These are phyloP conservation scores for Mycosarcoma maydis DNA, from an alignment of 1,284 basidiomycete species.

Conservation along the genomic window DNA sequence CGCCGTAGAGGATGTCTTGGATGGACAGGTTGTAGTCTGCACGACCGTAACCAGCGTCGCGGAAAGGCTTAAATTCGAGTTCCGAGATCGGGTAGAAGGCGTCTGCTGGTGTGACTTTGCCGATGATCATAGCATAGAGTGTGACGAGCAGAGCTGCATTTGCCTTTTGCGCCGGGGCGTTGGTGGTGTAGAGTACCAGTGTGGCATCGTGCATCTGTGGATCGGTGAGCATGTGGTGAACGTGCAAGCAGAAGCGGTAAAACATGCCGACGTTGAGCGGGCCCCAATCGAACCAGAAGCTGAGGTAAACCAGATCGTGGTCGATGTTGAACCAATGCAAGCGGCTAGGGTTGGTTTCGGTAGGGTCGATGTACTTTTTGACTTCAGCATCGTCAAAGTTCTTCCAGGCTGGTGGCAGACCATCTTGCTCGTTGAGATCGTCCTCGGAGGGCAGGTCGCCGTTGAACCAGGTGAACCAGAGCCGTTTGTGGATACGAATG, in stretches of 20 bases:
- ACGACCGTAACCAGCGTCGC: slow-evolving; percentile 91
- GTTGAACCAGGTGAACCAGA: slow-evolving; percentile 60
- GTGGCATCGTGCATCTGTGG: slow-evolving; percentile 71
- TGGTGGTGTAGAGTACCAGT: slow-evolving; percentile 88
- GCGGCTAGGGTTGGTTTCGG: slow-evolving; percentile 26
- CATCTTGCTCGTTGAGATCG: slow-evolving; percentile 35
- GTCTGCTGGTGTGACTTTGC: slow-evolving; percentile 90
- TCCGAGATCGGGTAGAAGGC: slow-evolving; percentile 79
- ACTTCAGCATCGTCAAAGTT: slow-evolving; percentile 25
- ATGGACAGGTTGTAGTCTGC: slow-evolving; percentile 92
- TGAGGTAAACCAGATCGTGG: slow-evolving; percentile 88
- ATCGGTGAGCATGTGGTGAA: slow-evolving; percentile 68
- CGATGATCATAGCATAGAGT: slow-evolving; percentile 88
- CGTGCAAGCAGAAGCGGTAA: slow-evolving; percentile 84
- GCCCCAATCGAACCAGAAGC: slow-evolving; percentile 77
- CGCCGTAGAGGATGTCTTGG: slow-evolving; percentile 87
- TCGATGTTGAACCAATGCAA: slow-evolving; percentile 73
- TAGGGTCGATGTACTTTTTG: slow-evolving; percentile 31
- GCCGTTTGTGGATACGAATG: slow-evolving; percentile 53
- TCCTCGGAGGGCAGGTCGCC: slow-evolving; percentile 30
- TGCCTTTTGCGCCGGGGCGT: slow-evolving; percentile 85
- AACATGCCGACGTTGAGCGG: slow-evolving; percentile 71
- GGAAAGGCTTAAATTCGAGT: slow-evolving; percentile 85
- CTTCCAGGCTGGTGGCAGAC: slow-evolving; percentile 14
- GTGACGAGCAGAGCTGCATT: slow-evolving; percentile 92